phyloP scores from a whole-genome alignment of 441 rosid genomes.

The Kokia cookei region DNA sequence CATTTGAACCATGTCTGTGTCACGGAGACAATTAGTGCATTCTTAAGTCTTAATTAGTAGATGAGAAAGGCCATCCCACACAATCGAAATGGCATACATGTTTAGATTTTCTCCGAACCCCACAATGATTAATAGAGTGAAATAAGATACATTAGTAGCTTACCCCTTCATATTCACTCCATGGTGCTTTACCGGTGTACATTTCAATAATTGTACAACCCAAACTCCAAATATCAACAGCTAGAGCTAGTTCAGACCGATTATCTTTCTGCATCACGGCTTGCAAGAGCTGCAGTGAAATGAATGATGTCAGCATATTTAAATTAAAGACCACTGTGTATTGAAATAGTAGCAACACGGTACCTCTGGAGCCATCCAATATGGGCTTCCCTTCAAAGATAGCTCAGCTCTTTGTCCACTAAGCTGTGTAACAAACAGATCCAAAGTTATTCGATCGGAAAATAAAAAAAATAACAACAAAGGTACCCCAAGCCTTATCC shows the following conservation, averaged over 20 bases:
- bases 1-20: neutral
- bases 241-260: slow-evolving; percentile 76
- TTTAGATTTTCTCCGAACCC: neutral
- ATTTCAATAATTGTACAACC: slow-evolving; percentile 98
- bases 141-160: slow-evolving; percentile 16
- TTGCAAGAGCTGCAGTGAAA: slow-evolving; percentile 68
- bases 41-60: neutral
- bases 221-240: slow-evolving; percentile 97
- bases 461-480: neutral
- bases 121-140: neutral
- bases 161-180: slow-evolving; percentile 98
- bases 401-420: slow-evolving; percentile 84
- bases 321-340: neutral
- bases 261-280: slow-evolving; percentile 82
- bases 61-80: neutral
- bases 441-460: neutral
- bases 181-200: slow-evolving; percentile 95
- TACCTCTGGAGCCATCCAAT: slow-evolving; percentile 99
- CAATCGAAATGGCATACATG: too few species aligned
- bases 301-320: slow-evolving; percentile 11
- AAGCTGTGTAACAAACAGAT: slow-evolving; percentile 43
- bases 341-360: slow-evolving; percentile 4
- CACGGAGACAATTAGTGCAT: neutral
- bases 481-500: neutral
- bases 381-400: slow-evolving; percentile 91